Conservation (phyloP, 2,329 filamentous ascomycete species). For the Colletotrichum karsti region DNA sequence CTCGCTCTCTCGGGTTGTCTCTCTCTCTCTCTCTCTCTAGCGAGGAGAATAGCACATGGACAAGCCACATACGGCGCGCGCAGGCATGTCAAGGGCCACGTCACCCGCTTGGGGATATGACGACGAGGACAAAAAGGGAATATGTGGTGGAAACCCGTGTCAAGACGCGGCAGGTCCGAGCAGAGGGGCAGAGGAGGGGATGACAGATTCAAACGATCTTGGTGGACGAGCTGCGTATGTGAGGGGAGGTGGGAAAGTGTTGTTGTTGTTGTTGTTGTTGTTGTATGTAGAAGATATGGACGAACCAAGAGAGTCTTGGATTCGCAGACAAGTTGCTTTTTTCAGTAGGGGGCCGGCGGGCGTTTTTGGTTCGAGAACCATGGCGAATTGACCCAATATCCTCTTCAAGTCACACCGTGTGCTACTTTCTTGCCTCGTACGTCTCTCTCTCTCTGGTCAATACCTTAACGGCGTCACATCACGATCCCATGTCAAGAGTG, state of each 20-base stretch:
- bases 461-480: too few relatives aligned
- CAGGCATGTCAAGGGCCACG: too few relatives aligned
- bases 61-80: too few relatives aligned
- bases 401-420: not conserved
- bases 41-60: not conserved
- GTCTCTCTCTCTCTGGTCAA: too few relatives aligned
- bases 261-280: not conserved
- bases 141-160: not conserved
- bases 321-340: not conserved
- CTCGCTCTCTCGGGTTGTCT: not conserved
- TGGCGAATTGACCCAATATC: constrained; percentile 2
- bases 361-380: not conserved
- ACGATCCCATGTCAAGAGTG: too few relatives aligned
- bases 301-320: not conserved
- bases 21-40: not conserved
- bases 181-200: not conserved
- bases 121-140: not conserved
- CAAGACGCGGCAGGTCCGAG: constrained; percentile 18
- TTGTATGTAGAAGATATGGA: not conserved
- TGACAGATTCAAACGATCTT: not conserved
- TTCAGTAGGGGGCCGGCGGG: not conserved
- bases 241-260: not conserved
- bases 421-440: too few relatives aligned
- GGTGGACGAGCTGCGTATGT: not conserved
- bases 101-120: not conserved